Evolutionary conservation across 2,329 filamentous ascomycete genomes (phyloP), one percentile per base, ranked within the genome.

Genomic region (Colletotrichum incanum): DNA sequence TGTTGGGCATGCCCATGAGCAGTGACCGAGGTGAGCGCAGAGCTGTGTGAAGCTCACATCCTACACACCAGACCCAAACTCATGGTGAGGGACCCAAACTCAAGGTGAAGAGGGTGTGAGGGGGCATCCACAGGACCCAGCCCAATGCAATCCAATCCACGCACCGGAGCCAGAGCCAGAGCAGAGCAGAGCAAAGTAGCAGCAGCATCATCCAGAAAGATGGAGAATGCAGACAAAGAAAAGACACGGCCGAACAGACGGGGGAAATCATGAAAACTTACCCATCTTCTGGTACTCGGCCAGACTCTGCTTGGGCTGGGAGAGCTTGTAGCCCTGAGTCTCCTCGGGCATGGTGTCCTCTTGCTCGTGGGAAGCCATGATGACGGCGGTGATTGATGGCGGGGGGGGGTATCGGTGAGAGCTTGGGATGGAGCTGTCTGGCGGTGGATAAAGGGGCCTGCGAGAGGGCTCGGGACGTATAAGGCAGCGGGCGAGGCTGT

Each of bases 251-350:
- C 59, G 59, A 49, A 71, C 20, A 56, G 20, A 16, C 12, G 14
- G 14, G 54, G 8, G 31, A 23, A 23, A 39, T 23, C 54, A 39
- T 39, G n/a, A 37, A 16, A 31, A 87, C 93, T 80, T 87, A 97
- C 95, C 96, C 85, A 99, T 93, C 83, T 98, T 89, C 81, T 96
- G 90, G 86, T 98, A 98, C 84, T 98, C 94, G 75, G 96, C 94
- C 80, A 99, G 89, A 78, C 94, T 97, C 90, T 98, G 98, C 92
- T 98, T 98, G 74, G 89, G 89, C 90, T 98, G 94, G 77, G 94
- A 95, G 81, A 98, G 93, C 91, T 97, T 98, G 92, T 98, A 98
- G 82, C 96, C 96, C 86, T 95, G 92, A 76, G 95, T 98, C 86
- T 93, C 90, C 86, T 96, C 93, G 75, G 94, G 93, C 83, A 93